A percentile compares a stretch with the other conserved stretches of the same genome.
Evolutionary conservation across 805 yeast genomes (phyloP).

Genomic region (Hanseniaspora clermontiae): DNA sequence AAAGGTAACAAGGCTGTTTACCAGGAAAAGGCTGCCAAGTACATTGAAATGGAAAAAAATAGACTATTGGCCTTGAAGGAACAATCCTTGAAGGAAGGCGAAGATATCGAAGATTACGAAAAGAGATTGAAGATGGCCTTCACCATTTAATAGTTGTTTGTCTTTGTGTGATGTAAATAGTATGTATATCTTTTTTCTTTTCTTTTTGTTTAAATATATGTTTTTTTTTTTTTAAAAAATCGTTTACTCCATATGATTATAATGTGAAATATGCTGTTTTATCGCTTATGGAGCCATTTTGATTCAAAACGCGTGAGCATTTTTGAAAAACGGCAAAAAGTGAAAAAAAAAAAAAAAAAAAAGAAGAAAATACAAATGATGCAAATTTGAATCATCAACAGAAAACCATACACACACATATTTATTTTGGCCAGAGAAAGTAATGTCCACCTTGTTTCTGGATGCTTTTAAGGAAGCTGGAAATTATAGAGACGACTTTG

Average conservation of each 20-base stretch:
- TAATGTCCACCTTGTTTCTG: background rate
- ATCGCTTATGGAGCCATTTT: too few species aligned
- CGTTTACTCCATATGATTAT: background rate
- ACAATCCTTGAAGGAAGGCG: background rate
- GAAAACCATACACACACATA: too few species aligned
- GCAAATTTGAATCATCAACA: too few species aligned
- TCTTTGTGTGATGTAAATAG: background rate
- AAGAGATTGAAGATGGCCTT: background rate
- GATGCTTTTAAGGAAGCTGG: conserved; percentile 18
- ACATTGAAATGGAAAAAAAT: background rate
- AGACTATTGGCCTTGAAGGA: background rate
- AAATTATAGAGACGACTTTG: conserved; percentile 16
- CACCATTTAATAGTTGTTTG: background rate
- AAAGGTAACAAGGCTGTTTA: background rate
- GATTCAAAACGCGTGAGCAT: too few species aligned
- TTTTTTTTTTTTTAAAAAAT: too few species aligned
- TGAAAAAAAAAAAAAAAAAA: too few species aligned
- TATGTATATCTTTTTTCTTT: too few species aligned
- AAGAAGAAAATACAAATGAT: too few species aligned
- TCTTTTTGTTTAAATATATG: too few species aligned
- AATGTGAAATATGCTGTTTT: background rate
- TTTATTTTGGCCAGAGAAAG: too few species aligned
- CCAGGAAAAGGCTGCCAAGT: background rate
- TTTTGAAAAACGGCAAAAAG: too few species aligned
- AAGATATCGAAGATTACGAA: background rate